phyloP scores from a whole-genome alignment of 108 stramenopile species.

The Nitzschia palea region DNA sequence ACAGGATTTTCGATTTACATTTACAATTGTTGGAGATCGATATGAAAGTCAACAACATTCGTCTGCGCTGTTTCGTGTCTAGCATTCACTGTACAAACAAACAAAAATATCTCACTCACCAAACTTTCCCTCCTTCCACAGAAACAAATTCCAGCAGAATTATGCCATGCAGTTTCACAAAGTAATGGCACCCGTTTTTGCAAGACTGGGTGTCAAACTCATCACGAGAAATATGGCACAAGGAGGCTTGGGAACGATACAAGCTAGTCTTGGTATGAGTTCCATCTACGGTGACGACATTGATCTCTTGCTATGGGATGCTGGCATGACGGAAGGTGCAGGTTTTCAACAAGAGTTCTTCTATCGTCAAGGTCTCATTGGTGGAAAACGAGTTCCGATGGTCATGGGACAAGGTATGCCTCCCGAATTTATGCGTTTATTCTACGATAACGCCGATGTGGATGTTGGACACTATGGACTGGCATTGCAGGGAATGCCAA shows the following conservation, averaged over 20 bases:
- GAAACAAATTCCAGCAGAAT: conserved; percentile 76
- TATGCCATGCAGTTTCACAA: conserved; percentile 58
- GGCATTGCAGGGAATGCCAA: conserved; percentile 45
- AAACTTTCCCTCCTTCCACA: conserved; percentile 10
- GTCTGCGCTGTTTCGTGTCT: background rate
- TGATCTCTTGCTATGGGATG: conserved; percentile 78
- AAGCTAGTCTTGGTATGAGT: conserved; percentile 45
- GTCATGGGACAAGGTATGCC: conserved; percentile 45
- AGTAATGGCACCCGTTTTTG: conserved; percentile 68
- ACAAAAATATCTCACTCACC: background rate
- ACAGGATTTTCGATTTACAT: background rate
- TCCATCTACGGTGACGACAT: conserved; percentile 60
- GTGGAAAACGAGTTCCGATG: conserved; percentile 56
- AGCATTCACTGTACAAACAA: background rate
- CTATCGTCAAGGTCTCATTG: conserved; percentile 61
- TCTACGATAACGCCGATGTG: conserved; percentile 52
- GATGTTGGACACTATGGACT: conserved; percentile 63
- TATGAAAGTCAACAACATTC: background rate
- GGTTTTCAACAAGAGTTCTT: conserved; percentile 46
- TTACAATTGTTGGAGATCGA: background rate
- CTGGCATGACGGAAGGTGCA: conserved; percentile 42
- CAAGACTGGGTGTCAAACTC: conserved; percentile 59
- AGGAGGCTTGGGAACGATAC: conserved; percentile 63
- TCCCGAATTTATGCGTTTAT: conserved; percentile 27
- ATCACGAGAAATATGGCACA: conserved; percentile 63